Conservation (phyloP, 305 asterid genomes). For the Plantago lanceolata region DNA sequence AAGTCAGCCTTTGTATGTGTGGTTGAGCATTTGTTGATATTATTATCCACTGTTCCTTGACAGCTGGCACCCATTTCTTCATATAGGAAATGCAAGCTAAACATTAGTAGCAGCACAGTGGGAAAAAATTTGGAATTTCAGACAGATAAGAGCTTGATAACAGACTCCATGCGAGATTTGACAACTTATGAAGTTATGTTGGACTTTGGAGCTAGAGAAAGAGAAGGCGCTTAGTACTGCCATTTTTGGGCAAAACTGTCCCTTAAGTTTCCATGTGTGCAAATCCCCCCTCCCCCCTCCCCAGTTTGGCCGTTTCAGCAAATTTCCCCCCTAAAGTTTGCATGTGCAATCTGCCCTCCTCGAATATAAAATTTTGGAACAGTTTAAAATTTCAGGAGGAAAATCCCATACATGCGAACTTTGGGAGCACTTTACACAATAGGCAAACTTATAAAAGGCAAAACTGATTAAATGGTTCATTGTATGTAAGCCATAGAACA, state of each 20-base stretch:
- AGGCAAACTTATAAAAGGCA: constrained; percentile 8
- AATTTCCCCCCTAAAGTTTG: no score
- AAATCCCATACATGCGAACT: neutral
- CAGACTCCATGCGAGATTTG: no score
- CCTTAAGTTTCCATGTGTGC: no score
- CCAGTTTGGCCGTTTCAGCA: no score
- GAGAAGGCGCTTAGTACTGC: no score
- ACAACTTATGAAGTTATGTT: no score
- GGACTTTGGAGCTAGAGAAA: no score
- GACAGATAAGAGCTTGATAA: no score
- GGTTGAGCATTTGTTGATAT: constrained; percentile 59
- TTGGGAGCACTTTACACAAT: constrained; percentile 9
- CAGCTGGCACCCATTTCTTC: constrained; percentile 79
- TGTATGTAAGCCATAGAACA: neutral
- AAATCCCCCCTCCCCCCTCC: no score
- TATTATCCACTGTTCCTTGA: constrained; percentile 72
- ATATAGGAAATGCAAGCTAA: constrained; percentile 22
- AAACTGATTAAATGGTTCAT: constrained; percentile 9
- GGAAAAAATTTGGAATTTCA: neutral
- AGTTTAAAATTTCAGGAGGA: neutral
- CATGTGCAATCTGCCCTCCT: no score
- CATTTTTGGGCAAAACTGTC: no score
- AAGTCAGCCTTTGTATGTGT: constrained; percentile 46
- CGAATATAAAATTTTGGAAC: no score
- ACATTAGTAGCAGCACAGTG: neutral